Conservation (phyloP, 805 yeast genomes). For the Lachancea waltii region DNA sequence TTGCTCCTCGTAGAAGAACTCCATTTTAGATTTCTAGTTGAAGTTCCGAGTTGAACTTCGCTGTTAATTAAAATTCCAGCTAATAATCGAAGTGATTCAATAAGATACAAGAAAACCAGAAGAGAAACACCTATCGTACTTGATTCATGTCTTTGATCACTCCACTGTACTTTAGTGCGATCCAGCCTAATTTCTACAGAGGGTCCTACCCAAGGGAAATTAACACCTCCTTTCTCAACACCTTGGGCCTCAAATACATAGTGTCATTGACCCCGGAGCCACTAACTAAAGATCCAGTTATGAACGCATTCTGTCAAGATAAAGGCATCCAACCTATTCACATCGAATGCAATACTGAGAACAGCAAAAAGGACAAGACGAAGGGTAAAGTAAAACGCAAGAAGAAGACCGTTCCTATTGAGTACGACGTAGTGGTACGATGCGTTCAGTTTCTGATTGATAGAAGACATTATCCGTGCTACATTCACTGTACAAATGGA, state of each 20-base stretch:
- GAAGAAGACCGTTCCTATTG: constrained; percentile 78
- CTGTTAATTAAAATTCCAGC: neutral
- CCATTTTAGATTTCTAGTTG: constrained; percentile 17
- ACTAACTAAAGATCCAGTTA: constrained; percentile 47
- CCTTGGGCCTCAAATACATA: constrained; percentile 62
- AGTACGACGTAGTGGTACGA: constrained; percentile 50
- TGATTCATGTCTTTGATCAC: constrained; percentile 41
- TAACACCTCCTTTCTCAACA: constrained; percentile 59
- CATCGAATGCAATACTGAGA: constrained; percentile 51
- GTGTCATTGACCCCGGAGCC: constrained; percentile 77
- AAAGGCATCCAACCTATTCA: constrained; percentile 61
- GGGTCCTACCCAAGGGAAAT: constrained; percentile 83
- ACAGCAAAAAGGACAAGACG: constrained; percentile 13
- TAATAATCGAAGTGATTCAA: neutral
- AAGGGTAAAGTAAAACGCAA: constrained; percentile 56
- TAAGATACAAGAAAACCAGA: neutral
- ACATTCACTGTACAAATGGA: constrained; percentile 84
- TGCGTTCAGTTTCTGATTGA: constrained; percentile 60
- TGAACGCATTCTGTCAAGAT: constrained; percentile 46
- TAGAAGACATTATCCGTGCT: constrained; percentile 58
- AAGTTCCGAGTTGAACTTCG: neutral
- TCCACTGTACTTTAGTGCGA: constrained; percentile 70
- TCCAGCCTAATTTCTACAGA: constrained; percentile 65
- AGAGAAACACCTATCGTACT: neutral
- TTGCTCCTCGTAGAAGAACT: constrained; percentile 27